Conservation (phyloP, 495 filamentous ascomycete species). For the Astrothelium macrocarpum region DNA sequence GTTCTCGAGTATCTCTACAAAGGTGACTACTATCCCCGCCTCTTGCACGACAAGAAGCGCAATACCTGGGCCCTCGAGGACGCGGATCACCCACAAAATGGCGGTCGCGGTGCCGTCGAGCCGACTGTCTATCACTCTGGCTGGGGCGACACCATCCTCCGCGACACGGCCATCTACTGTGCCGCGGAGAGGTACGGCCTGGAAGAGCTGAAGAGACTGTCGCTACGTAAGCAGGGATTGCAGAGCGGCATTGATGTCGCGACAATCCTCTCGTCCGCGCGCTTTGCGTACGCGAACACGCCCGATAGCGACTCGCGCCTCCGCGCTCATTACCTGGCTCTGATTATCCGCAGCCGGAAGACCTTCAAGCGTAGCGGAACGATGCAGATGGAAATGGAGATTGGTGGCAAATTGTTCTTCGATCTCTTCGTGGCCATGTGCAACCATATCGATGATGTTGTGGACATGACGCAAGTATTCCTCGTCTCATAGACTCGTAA, state of each 20-base stretch:
- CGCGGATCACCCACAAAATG: conserved; percentile 13
- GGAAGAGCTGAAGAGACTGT: conserved; percentile 70
- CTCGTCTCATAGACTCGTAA: conserved; percentile 5
- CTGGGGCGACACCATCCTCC: conserved; percentile 59
- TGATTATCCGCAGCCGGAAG: conserved; percentile 87
- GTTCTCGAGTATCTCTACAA: conserved; percentile 64
- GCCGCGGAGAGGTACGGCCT: conserved; percentile 76
- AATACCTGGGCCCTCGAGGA: conserved; percentile 35
- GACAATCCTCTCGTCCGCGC: conserved; percentile 79
- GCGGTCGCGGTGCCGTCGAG: conserved; percentile 10
- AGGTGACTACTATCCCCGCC: conserved; percentile 53
- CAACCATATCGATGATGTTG: conserved; percentile 89
- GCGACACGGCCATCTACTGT: conserved; percentile 88
- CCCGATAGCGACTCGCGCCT: conserved; percentile 81
- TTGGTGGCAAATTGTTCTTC: conserved; percentile 85
- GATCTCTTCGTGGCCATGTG: conserved; percentile 96
- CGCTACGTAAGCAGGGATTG: conserved; percentile 84
- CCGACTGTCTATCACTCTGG: conserved; percentile 61
- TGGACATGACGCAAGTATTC: conserved; percentile 43
- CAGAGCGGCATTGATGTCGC: conserved; percentile 75
- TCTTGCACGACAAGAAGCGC: conserved; percentile 35
- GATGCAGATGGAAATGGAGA: conserved; percentile 97
- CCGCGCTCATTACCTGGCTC: conserved; percentile 86
- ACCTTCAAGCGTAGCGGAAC: conserved; percentile 93
- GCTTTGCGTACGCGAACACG: conserved; percentile 89